These are phyloP conservation scores for Exophiala sp. DNA, from an alignment of 2,329 filamentous ascomycete genomes.

Conservation along the genomic window DNA sequence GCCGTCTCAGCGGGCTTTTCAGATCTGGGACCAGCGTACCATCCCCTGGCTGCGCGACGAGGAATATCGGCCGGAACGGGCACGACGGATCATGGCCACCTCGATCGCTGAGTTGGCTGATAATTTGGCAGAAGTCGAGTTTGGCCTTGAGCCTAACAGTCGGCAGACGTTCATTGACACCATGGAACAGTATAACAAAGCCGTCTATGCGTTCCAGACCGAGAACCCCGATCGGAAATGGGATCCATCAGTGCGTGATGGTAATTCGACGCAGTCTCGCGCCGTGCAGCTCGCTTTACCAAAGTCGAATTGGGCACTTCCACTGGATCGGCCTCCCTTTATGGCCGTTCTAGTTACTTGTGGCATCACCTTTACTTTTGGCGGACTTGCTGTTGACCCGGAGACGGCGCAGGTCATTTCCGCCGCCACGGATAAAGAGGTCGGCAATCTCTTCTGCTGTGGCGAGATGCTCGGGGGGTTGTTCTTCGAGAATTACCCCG, in stretches of 20 bases:
- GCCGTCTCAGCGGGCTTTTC: conserved; percentile 54
- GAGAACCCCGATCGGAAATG: conserved; percentile 44
- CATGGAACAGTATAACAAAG: conserved; percentile 53
- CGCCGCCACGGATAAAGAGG: conserved; percentile 39
- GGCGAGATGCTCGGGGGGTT: conserved; percentile 63
- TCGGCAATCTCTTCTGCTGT: conserved; percentile 54
- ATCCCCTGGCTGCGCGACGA: conserved; percentile 52
- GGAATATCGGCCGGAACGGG: conserved; percentile 57
- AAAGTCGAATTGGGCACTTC: conserved; percentile 63
- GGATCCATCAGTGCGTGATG: conserved; percentile 57
- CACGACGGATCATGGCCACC: conserved; percentile 47
- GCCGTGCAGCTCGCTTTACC: conserved; percentile 41
- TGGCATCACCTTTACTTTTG: conserved; percentile 65
- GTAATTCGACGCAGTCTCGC: conserved; percentile 54
- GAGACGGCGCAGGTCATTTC: conserved; percentile 50
- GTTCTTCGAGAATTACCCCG: conserved; percentile 59
- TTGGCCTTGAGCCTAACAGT: neutral
- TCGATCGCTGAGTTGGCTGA: conserved; percentile 53
- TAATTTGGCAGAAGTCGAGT: conserved; percentile 36
- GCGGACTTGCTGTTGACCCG: conserved; percentile 53
- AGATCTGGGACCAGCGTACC: conserved; percentile 56
- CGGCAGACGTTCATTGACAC: conserved; percentile 47
- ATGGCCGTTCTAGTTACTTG: conserved; percentile 59
- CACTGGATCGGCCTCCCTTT: conserved; percentile 53
- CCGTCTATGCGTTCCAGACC: conserved; percentile 44